Percentiles rank a stretch among this genome's conserved stretches.
Conservation (phyloP, 345 rosid genomes). For the Eucalyptus cladocalyx region DNA sequence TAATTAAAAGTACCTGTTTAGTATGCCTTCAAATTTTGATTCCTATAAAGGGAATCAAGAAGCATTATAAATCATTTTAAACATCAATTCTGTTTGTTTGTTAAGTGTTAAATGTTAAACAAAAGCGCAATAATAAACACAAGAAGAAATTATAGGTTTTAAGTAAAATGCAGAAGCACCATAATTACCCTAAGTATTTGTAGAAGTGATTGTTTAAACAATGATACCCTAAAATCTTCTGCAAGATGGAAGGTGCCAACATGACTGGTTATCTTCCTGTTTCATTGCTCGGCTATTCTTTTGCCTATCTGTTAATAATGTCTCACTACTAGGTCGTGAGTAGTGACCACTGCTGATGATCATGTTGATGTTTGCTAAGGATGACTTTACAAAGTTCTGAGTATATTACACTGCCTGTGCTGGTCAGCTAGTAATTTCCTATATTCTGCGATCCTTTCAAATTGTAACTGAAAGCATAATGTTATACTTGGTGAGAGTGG, state of each 20-base stretch:
- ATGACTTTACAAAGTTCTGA: neutral
- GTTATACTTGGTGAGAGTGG: neutral
- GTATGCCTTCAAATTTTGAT: neutral
- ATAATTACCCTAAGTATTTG: neutral
- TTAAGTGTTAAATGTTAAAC: neutral
- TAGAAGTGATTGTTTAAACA: neutral
- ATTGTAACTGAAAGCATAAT: neutral
- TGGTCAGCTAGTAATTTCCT: neutral
- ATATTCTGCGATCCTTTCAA: neutral
- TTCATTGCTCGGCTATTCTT: neutral
- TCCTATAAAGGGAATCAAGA: neutral
- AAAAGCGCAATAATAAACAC: neutral
- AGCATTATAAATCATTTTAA: neutral
- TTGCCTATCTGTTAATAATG: neutral
- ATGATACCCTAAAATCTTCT: neutral
- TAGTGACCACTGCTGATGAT: neutral
- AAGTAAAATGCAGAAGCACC: neutral
- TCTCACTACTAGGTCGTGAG: neutral
- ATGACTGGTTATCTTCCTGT: neutral
- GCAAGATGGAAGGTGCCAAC: neutral
- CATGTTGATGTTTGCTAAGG: neutral
- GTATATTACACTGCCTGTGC: neutral
- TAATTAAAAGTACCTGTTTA: neutral
- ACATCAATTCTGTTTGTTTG: neutral
- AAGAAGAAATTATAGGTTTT: neutral